Evolutionary conservation across 148 eudicot genomes (phyloP), one percentile per base, ranked within the genome.

Genomic region (Heliosperma pusillum): DNA sequence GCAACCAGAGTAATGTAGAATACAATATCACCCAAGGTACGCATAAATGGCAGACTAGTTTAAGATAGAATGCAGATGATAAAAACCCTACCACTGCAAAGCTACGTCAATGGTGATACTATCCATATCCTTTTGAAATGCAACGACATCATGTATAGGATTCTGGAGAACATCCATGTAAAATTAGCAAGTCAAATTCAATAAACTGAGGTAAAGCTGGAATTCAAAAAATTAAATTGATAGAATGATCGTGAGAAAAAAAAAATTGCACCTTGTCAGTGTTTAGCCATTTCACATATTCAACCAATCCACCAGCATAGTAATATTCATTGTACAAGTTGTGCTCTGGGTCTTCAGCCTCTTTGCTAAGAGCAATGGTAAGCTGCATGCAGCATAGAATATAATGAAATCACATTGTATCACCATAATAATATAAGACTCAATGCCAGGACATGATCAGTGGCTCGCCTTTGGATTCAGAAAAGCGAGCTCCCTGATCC

Each of bases 401-500:
- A 27, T 42, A 67, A 40, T 17, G 74, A 76, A 29, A 4, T 3
- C 40, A 63, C 42, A 69, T 26, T 45, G 52, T 33, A 58, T 36
- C 24, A 40, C 11, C 65, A 10, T 21, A 45, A 42, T 3, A 57
- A 30, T 42, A 13, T 5, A 50, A 50, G 55, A 50, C 10, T 50
- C 55, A 50, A 50, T 50, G 55, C 25, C n/a, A 13, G 5, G 56
- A 22, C 69, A 36, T 36, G 55, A 27, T 52, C 36, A 68, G 53
- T n/a, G 72, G 44, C 63, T 76, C 78, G 89, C 99, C 99, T 90
- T 81, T 7, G 99, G 99, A 78, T 92, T 92, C 27, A 95, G 81
- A 83, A 95, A 95, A 72, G 99, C 99, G 73, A 92, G 99, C 87
- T 95, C 99, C 83, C 99, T 89, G 47, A 92, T 85, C 76, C 99